Percentiles rank a stretch among this genome's conserved stretches.
Conservation (phyloP, 1,284 basidiomycete species). For the Puccinia horiana region DNA sequence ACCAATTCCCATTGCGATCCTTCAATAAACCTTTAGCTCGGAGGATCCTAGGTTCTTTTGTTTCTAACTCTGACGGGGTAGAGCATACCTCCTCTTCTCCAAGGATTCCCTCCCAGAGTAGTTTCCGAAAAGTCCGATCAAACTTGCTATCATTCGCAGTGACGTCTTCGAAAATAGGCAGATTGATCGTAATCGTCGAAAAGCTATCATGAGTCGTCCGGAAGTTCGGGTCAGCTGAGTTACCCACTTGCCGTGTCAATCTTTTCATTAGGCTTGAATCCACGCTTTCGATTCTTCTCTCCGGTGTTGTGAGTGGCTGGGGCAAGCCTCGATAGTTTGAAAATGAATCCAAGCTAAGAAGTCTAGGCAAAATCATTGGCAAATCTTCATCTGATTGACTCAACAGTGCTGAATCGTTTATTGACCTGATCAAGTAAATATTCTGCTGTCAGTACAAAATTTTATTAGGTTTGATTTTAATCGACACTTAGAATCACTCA, state of each 20-base stretch:
- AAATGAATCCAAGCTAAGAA: conserved; percentile 43
- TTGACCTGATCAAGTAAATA: neutral
- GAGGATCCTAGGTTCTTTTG: conserved; percentile 18
- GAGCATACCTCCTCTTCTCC: conserved; percentile 12
- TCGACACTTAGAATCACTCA: neutral
- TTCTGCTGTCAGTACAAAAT: neutral
- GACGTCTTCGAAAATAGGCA: conserved; percentile 26
- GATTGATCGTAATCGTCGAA: conserved; percentile 41
- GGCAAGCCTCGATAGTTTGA: conserved; percentile 22
- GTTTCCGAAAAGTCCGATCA: conserved; percentile 34
- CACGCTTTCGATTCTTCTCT: neutral
- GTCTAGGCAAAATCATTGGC: neutral
- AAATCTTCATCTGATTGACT: conserved; percentile 38
- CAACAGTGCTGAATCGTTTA: conserved; percentile 25
- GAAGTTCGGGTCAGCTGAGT: neutral
- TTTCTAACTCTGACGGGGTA: neutral
- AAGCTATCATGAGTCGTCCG: conserved; percentile 23
- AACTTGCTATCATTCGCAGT: conserved; percentile 25
- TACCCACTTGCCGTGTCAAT: conserved; percentile 10
- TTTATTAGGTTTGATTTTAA: neutral
- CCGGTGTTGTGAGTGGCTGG: neutral
- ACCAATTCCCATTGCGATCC: conserved; percentile 44
- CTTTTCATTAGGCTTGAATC: neutral
- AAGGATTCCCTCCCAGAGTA: conserved; percentile 43
- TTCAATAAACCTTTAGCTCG: conserved; percentile 47